Evolutionary conservation across 1,284 basidiomycete species (phyloP), one percentile per base, ranked within the genome.

Genomic region (Takashimella koratensis): DNA sequence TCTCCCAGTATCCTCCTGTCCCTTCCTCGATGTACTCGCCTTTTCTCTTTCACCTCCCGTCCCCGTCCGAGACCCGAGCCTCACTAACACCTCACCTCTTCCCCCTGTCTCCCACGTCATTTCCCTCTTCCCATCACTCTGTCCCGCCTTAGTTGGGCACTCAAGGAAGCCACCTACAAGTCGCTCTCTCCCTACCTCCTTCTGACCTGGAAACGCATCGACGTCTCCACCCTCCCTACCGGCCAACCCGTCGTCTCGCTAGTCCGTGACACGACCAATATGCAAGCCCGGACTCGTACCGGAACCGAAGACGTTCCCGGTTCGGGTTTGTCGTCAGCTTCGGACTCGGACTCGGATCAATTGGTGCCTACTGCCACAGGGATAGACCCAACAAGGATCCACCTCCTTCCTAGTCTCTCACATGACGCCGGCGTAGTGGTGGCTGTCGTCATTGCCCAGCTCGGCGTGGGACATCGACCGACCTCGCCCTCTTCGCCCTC

Each of bases 101-200:
- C 19, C n/a, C n/a, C n/a, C n/a, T n/a, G n/a, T n/a, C n/a, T 20
- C 45, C 16, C 16, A 3, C 25, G n/a, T 20, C 45, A 30, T 5
- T 26, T 22, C 36, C 13, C 3, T 36, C 5, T 2, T 40, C 36
- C 42, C 3, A 10, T 8, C 22, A 16, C 47, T 3, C 22, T 21
- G 45, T 59, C 47, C 19, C 56, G 48, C 58, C 22, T 45, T 56
- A 91, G 88, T 27, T 92, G 88, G 88, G 82, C 85, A 44, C 79
- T 87, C 30, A 96, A 96, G 68, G 92, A 95, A 76, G 89, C 92
- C 0, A 84, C 87, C 0, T 94, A 92, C 78, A 95, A 96, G 71
- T 89, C 92, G 0, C 67, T 92, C 52, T 90, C 84, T 63, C 85
- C 87, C 2, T 36, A 36, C 30, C 30, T 36, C 30, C 30, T 8